Base-by-base conservation (phyloP, 1,284 basidiomycete genomes). In the Singerocomus inundabilis region DNA sequence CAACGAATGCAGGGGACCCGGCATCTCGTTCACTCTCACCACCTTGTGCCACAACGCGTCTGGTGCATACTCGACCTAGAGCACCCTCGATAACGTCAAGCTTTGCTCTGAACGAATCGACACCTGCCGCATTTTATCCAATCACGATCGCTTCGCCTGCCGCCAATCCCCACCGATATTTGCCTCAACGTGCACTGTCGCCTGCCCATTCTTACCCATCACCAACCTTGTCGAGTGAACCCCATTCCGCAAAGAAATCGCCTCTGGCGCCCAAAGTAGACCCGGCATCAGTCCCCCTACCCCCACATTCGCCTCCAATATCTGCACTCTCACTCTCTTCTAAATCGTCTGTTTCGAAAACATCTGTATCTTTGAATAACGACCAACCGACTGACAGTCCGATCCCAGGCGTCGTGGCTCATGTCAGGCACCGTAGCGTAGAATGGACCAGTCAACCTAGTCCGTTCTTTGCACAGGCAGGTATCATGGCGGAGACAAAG, bases 251-350 rank as follows among this genome's bases (percentile, higher is more conserved):
- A 42, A 56, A 47, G 50, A 69, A 44, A 31, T 29, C 18, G 4
- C 31, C 53, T 6, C 39, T 62, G 18, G 44, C 57, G 36, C 58
- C 71, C 46, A 81, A 73, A 53, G 72, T 79, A n/a, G 81, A 84
- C 52, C 77, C 82, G 1, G 57, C 72, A 7, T 66, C 70, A 1
- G 74, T 83, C 49, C 81, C 81, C 26, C 68, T 82, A 5, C 81
- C 84, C 6, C 77, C 82, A 1, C 75, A 81, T 53, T 89, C 87
- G 2, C 87, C 87, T 10, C 82, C 86, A 0, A 70, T 73, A 31
- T 90, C 88, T 16, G 74, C 81, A 0, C 52, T 89, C 13, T 90
- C 87, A 0, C 79, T 82, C 57, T 89, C 87, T 16, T 87, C 87
- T 1, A 76, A 72, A 16, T 88, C 84, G 3, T 84, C 82, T 3